phyloP scores from a whole-genome alignment of 148 eudicot species.

The Gaultheria prostrata region DNA sequence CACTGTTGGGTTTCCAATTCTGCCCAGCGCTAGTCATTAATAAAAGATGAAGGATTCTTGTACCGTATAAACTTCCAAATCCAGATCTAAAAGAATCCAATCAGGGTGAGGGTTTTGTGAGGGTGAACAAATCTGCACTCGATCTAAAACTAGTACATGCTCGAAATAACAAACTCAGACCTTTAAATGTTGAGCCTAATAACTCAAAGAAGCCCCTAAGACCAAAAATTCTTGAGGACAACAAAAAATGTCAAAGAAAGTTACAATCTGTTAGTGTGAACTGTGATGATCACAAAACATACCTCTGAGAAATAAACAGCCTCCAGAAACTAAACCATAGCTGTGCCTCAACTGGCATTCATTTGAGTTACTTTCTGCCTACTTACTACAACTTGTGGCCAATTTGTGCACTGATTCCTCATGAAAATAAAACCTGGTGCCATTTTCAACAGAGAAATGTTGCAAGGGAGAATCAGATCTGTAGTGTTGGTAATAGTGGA shows the following conservation, averaged over 20 bases:
- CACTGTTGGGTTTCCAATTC: too few species aligned
- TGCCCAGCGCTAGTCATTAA: too few species aligned
- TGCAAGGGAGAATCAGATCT: background rate
- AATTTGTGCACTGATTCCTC: background rate
- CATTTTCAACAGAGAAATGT: background rate
- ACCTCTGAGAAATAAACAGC: background rate
- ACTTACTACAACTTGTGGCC: background rate
- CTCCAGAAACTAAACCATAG: background rate
- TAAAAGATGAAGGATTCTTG: background rate
- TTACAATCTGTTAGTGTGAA: conserved; percentile 14
- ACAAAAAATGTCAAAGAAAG: background rate
- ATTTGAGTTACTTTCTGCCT: background rate
- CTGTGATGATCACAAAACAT: background rate
- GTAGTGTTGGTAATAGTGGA: background rate
- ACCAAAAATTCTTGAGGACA: background rate
- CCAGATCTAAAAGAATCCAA: too few species aligned
- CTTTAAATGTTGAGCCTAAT: background rate
- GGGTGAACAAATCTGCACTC: too few species aligned
- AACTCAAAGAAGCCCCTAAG: background rate
- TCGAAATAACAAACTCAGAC: background rate
- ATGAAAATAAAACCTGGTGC: background rate
- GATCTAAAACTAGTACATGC: background rate
- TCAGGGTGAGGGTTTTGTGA: too few species aligned
- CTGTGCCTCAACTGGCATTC: background rate
- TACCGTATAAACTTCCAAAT: background rate